Percentiles rank a stretch among this genome's conserved stretches.
phyloP scores from a whole-genome alignment of 2,329 filamentous ascomycete genomes.

The Septoria petroselini region DNA sequence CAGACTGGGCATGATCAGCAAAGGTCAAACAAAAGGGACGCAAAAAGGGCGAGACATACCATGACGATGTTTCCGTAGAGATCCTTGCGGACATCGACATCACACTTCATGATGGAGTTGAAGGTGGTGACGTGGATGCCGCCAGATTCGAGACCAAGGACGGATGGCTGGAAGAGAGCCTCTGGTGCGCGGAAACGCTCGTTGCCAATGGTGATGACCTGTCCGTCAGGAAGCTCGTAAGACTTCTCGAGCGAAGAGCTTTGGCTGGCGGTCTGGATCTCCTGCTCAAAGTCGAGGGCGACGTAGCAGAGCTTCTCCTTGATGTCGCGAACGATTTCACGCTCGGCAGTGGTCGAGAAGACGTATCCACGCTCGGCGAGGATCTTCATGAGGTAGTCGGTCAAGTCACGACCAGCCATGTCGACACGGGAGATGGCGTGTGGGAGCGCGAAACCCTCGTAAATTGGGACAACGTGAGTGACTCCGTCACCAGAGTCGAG shows the following conservation, averaged over 20 bases:
- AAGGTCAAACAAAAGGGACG: neutral
- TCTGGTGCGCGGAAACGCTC: conserved; percentile 99
- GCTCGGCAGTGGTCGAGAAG: conserved; percentile 99
- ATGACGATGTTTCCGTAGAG: conserved; percentile 99
- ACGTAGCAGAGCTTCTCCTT: conserved; percentile 99
- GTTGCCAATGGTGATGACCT: conserved; percentile 99
- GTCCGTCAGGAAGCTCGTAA: conserved; percentile 98
- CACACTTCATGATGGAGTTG: conserved; percentile 99
- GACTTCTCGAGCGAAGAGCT: conserved; percentile 99
- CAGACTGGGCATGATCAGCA: conserved; percentile 65
- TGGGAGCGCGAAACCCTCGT: conserved; percentile 99
- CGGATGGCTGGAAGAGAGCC: conserved; percentile 98
- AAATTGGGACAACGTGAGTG: conserved; percentile 99
- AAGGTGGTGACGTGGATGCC: conserved; percentile 99
- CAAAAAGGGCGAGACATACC: conserved; percentile 60
- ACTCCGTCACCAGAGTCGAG: conserved; percentile 99
- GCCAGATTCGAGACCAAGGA: conserved; percentile 95
- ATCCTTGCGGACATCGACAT: conserved; percentile 99
- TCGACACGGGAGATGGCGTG: conserved; percentile 99
- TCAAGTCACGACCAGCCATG: conserved; percentile 99
- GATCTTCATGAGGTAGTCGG: conserved; percentile 99
- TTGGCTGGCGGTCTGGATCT: conserved; percentile 99
- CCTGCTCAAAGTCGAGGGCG: conserved; percentile 99
- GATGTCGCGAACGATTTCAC: conserved; percentile 99
- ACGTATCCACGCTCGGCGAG: conserved; percentile 98